Percentiles rank a stretch among this genome's conserved stretches.
Evolutionary conservation across 2,329 filamentous ascomycete species (phyloP).

Genomic region (Sclerotinia trifoliorum): DNA sequence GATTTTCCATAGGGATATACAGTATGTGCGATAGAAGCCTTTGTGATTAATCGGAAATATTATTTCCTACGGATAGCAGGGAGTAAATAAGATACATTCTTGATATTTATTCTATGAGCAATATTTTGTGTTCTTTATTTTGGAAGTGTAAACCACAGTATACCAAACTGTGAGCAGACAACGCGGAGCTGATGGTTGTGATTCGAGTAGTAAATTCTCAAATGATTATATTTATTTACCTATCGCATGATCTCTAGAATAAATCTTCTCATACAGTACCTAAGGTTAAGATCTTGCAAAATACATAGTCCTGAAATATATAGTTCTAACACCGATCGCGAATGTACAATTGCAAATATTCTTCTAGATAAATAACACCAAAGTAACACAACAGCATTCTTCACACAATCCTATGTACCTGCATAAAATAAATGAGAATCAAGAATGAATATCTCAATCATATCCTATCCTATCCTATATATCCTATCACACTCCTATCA

Average conservation of each 20-base stretch:
- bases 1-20: too few relatives aligned
- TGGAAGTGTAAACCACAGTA: not conserved
- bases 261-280: too few relatives aligned
- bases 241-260: not conserved
- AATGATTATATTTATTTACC: not conserved
- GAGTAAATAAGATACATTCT: not conserved
- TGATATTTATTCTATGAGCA: not conserved
- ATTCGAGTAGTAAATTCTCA: too few relatives aligned
- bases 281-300: too few relatives aligned
- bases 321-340: too few relatives aligned
- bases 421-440: not conserved
- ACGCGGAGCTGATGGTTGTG: too few relatives aligned
- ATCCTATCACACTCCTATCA: not conserved
- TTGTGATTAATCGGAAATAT: not conserved
- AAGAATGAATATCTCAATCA: too few relatives aligned
- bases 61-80: not conserved
- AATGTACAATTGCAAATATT: not conserved
- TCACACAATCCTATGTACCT: not conserved
- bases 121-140: too few relatives aligned
- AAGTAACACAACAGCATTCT: not conserved
- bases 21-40: too few relatives aligned
- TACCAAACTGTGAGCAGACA: too few relatives aligned
- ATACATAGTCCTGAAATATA: too few relatives aligned
- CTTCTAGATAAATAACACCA: not conserved
- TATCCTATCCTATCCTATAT: too few relatives aligned